Conservation (phyloP, 257 asterid genomes). For the Ballota nigra region DNA sequence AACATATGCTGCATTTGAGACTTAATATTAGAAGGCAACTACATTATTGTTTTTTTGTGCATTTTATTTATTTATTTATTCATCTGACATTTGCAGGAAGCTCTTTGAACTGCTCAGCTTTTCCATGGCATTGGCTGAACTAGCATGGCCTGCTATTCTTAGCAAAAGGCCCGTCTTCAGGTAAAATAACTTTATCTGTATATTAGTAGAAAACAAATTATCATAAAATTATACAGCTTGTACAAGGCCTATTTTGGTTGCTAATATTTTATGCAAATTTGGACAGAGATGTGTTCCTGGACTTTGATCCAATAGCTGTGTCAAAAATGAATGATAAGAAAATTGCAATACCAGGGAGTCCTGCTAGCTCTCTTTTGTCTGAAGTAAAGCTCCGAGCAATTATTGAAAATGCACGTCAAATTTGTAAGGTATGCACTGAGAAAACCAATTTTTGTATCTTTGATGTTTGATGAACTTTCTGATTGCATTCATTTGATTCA, state of each 20-base stretch:
- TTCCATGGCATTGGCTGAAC: constrained; percentile 92
- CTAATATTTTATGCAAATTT: constrained; percentile 32
- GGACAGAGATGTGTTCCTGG: constrained; percentile 83
- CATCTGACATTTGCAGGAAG: constrained; percentile 53
- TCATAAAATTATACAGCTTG: constrained; percentile 2
- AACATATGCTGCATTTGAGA: constrained; percentile 12
- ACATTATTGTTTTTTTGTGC: constrained; percentile 24
- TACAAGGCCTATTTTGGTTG: constrained; percentile 21
- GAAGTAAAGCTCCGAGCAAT: constrained; percentile 81
- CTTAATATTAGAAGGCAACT: constrained; percentile 6
- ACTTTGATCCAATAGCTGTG: constrained; percentile 80
- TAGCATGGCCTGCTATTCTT: constrained; percentile 90
- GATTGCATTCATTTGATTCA: not conserved
- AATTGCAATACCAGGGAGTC: constrained; percentile 63
- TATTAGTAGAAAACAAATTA: constrained; percentile 21
- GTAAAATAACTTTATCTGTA: constrained; percentile 33
- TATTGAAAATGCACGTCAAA: constrained; percentile 90
- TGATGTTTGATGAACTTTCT: not conserved
- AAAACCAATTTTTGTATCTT: not conserved
- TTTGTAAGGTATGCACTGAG: constrained; percentile 57
- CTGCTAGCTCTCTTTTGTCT: constrained; percentile 78
- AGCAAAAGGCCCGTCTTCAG: constrained; percentile 65
- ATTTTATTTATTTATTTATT: not conserved
- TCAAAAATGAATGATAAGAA: constrained; percentile 91
- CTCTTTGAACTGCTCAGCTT: constrained; percentile 85